A percentile compares a stretch with the other conserved stretches of the same genome.
Evolutionary conservation across 352 stramenopile genomes (phyloP).

Genomic region (Phytophthora agathidicida): DNA sequence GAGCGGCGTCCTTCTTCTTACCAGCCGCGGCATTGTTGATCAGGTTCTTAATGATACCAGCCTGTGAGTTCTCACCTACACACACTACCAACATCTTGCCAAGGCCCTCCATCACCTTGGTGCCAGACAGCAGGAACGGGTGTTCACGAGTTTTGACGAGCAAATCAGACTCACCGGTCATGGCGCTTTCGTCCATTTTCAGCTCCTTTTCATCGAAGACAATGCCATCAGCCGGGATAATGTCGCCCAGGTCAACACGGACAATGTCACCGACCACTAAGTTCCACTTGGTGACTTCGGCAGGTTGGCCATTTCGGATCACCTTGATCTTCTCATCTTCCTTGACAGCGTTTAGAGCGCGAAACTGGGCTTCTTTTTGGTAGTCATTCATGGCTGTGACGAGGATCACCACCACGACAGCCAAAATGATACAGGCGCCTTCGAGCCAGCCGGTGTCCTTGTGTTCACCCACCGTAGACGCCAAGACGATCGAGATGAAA

Average conservation of each 20-base stretch:
- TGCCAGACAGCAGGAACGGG: not conserved
- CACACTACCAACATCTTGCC: conserved; percentile 92
- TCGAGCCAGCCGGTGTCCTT: conserved; percentile 70
- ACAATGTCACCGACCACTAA: conserved; percentile 93
- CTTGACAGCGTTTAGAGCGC: conserved; percentile 78
- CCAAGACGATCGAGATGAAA: conserved; percentile 42
- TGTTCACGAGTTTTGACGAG: conserved; percentile 64
- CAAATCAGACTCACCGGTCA: conserved; percentile 92
- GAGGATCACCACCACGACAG: conserved; percentile 90
- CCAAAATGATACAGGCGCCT: conserved; percentile 66
- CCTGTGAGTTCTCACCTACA: conserved; percentile 91
- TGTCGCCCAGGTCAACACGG: conserved; percentile 83
- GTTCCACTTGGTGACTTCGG: conserved; percentile 72
- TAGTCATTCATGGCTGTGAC: conserved; percentile 92
- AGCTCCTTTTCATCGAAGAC: conserved; percentile 87
- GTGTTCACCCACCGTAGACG: conserved; percentile 31
- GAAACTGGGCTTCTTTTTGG: conserved; percentile 91
- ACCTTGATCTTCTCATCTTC: conserved; percentile 85
- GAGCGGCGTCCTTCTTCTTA: conserved; percentile 16
- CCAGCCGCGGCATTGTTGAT: conserved; percentile 67
- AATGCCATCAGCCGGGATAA: conserved; percentile 89
- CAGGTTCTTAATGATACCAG: conserved; percentile 89
- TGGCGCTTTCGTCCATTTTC: conserved; percentile 88
- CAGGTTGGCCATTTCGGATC: conserved; percentile 60
- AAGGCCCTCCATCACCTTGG: conserved; percentile 18